Base-by-base conservation (phyloP, 768 basidiomycete genomes). In the Kwoniella heveanensis region DNA sequence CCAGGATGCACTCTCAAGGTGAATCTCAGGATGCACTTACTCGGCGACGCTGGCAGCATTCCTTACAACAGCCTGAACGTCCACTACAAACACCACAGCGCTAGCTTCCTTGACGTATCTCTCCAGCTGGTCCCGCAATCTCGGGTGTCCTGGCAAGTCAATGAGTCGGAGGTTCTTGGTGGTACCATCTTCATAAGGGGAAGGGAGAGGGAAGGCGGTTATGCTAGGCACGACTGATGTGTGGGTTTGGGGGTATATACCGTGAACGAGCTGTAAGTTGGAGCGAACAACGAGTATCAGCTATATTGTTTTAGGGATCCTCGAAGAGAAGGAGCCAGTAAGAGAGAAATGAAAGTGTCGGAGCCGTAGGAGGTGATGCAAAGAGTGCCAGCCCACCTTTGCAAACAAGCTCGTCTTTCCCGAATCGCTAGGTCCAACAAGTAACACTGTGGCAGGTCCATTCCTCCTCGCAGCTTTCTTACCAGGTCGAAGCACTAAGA, bases 361-460 rank as follows among this genome's bases (percentile, higher is more conserved):
- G n/a, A n/a, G n/a, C n/a, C n/a, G n/a, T n/a, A n/a, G n/a, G n/a
- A n/a, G n/a, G 32, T 36, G 17, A 46, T 15, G 12, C 8, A 44
- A 66, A 44, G 55, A 57, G 39, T 37, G 0, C 2, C 13, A 47
- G 53, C 67, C 52, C 36, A 74, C 77, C 50, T 76, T 76, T 10
- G 76, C 65, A 51, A 79, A 79, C 13, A 79, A 57, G 32, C 76
- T 54, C 0, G 77, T 79, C 60, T 79, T 79, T n/a, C 77, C 77
- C 8, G 63, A 61, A 55, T 75, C 75, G 17, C 68, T 64, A 3
- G 76, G 74, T 22, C 77, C 77, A 9, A 76, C 66, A 6, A 79
- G 71, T 4, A 77, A 55, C 0, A 74, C 70, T 1, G 62, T 72
- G 0, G 75, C 60, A 1, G 69, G 62, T 6, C 71, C 73, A 19